Conservation (phyloP, 805 yeast genomes). For the Barnettozyma pratensis region DNA sequence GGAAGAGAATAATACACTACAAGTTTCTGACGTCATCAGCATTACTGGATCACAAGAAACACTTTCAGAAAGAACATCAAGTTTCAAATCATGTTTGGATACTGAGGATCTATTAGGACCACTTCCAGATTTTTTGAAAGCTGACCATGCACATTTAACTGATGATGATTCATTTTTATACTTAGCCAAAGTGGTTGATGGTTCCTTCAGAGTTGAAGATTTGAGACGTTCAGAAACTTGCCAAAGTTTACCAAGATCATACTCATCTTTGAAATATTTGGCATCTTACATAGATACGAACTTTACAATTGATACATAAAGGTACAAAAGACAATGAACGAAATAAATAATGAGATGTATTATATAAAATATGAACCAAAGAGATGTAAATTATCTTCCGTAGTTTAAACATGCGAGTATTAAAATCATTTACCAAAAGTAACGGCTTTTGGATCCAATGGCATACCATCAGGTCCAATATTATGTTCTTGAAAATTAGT, state of each 20-base stretch:
- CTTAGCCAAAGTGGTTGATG: slow-evolving; percentile 32
- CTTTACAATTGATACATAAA: slow-evolving; percentile 2
- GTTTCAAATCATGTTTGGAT: slow-evolving; percentile 21
- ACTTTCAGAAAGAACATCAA: slow-evolving; percentile 8
- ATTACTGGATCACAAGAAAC: not conserved
- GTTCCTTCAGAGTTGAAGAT: slow-evolving; percentile 13
- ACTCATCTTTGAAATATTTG: slow-evolving; percentile 32
- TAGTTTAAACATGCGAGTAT: not conserved
- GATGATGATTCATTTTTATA: slow-evolving; percentile 40
- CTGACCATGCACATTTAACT: not conserved
- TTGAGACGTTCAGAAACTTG: slow-evolving; percentile 15
- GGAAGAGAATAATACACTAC: no score
- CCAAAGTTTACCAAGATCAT: slow-evolving; percentile 22
- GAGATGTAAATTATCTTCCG: no score
- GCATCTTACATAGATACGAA: slow-evolving; percentile 29
- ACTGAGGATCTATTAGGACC: slow-evolving; percentile 3
- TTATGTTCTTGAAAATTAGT: slow-evolving; percentile 42
- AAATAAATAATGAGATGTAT: not conserved
- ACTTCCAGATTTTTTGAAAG: not conserved
- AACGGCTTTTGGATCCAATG: slow-evolving; percentile 61
- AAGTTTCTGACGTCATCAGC: no score
- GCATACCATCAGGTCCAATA: slow-evolving; percentile 62
- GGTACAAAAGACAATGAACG: not conserved
- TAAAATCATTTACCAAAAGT: slow-evolving; percentile 29
- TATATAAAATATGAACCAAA: no score